Conservation (phyloP, 192 early-diverging fungal species). For the Dispira parvispora region DNA sequence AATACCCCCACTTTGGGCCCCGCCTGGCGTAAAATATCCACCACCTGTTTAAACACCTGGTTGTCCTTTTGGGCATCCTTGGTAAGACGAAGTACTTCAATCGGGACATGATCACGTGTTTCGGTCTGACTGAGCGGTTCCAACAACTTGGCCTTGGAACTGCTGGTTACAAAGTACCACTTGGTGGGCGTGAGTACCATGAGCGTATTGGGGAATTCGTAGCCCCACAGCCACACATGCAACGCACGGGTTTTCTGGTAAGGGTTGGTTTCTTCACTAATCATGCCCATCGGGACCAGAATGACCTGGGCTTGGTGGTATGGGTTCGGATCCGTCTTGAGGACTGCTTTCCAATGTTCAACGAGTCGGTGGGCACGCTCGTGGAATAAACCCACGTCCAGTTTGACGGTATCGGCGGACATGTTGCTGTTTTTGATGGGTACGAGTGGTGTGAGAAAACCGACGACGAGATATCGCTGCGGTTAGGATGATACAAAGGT, state of each 20-base stretch:
- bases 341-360: constrained; percentile 22
- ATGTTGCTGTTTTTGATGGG: not conserved
- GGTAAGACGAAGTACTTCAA: constrained; percentile 57
- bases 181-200: constrained; percentile 59
- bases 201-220: constrained; percentile 79
- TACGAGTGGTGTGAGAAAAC: no score
- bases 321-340: constrained; percentile 18
- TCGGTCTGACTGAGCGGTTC: constrained; percentile 41
- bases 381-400: constrained; percentile 30
- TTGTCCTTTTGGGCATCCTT: constrained; percentile 65
- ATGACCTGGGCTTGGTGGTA: constrained; percentile 41
- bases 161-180: constrained; percentile 58
- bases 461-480: no score
- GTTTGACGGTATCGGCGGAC: not conserved
- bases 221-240: constrained; percentile 87
- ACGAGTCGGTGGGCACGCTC: constrained; percentile 22
- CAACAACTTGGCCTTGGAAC: constrained; percentile 60
- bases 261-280: constrained; percentile 43
- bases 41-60: constrained; percentile 37
- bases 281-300: constrained; percentile 42
- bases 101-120: constrained; percentile 29
- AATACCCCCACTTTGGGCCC: constrained; percentile 54
- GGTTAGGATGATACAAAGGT: no score
- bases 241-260: constrained; percentile 56
- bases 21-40: constrained; percentile 23